phyloP scores from a whole-genome alignment of 1,284 basidiomycete genomes.

The Phaffia rhodozyma region DNA sequence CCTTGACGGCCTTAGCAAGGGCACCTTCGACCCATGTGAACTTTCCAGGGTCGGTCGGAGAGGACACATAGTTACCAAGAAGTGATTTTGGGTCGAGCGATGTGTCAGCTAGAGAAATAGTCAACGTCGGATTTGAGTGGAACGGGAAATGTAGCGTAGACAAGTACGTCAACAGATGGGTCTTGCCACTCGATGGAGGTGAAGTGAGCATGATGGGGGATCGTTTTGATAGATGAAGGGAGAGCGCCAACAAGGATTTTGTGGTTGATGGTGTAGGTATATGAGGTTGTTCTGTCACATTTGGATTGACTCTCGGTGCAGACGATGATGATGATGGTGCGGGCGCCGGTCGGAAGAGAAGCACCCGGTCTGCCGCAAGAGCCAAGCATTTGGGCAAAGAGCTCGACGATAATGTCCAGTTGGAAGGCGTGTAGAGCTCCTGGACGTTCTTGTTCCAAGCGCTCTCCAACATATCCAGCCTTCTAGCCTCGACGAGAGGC shows the following conservation, averaged over 20 bases:
- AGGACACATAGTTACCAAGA: constrained; percentile 87
- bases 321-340: constrained; percentile 11
- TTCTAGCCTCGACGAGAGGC: constrained; percentile 51
- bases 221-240: constrained; percentile 52
- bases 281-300: constrained; percentile 35
- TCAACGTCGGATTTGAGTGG: constrained; percentile 51
- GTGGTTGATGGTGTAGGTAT: constrained; percentile 56
- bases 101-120: constrained; percentile 83
- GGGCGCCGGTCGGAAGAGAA: constrained; percentile 43
- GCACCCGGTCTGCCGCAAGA: constrained; percentile 44
- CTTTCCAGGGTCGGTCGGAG: constrained; percentile 66
- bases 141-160: constrained; percentile 44
- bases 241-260: constrained; percentile 50
- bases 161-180: constrained; percentile 66
- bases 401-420: constrained; percentile 37
- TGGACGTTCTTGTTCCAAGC: neutral
- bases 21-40: constrained; percentile 98
- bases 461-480: constrained; percentile 38
- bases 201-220: constrained; percentile 77
- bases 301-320: neutral
- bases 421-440: constrained; percentile 36
- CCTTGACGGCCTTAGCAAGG: constrained; percentile 74
- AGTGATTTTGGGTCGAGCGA: constrained; percentile 89
- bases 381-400: constrained; percentile 22
- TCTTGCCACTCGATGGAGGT: constrained; percentile 80